Percentiles rank a stretch among this genome's conserved stretches.
Conservation (phyloP, 371 early-diverging fungal species). For the Blastocladiella emersonii region DNA sequence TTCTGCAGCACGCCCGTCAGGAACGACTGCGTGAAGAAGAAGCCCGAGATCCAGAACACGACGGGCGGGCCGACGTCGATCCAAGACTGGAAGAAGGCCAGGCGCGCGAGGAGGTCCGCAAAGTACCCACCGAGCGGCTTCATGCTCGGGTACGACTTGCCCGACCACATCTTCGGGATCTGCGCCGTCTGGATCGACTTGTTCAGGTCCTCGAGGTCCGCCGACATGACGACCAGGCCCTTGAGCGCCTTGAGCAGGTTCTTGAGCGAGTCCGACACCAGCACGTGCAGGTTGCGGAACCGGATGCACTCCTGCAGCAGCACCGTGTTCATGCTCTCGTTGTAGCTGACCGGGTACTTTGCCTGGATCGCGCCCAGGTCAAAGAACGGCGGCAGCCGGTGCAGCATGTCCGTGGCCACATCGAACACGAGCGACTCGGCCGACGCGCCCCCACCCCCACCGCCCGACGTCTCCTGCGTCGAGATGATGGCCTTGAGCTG, state of each 20-base stretch:
- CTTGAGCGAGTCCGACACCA: constrained; percentile 29
- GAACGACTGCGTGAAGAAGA: constrained; percentile 45
- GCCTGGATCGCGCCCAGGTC: constrained; percentile 21
- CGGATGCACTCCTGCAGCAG: constrained; percentile 39
- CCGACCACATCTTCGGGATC: constrained; percentile 41
- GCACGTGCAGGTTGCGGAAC: constrained; percentile 27
- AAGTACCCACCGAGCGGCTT: constrained; percentile 38
- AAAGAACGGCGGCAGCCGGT: constrained; percentile 25
- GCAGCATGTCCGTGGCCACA: constrained; percentile 29
- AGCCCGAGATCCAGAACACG: constrained; percentile 44
- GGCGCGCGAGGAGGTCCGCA: constrained; percentile 26
- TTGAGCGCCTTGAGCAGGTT: constrained; percentile 39
- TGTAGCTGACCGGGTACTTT: constrained; percentile 33
- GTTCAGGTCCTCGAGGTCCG: constrained; percentile 37
- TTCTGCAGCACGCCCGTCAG: constrained; percentile 41
- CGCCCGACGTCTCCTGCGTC: constrained; percentile 26
- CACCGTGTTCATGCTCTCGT: constrained; percentile 43
- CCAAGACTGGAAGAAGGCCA: constrained; percentile 35
- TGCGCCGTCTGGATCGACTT: constrained; percentile 26
- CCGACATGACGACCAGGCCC: constrained; percentile 44
- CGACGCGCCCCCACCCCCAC: constrained; percentile 19
- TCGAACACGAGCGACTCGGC: constrained; percentile 28
- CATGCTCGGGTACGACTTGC: constrained; percentile 33
- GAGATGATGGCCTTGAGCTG: constrained; percentile 27
- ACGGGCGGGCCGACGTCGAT: constrained; percentile 28